Evolutionary conservation across 1,284 basidiomycete species (phyloP), one percentile per base, ranked within the genome.

Genomic region (Chiua sp.): DNA sequence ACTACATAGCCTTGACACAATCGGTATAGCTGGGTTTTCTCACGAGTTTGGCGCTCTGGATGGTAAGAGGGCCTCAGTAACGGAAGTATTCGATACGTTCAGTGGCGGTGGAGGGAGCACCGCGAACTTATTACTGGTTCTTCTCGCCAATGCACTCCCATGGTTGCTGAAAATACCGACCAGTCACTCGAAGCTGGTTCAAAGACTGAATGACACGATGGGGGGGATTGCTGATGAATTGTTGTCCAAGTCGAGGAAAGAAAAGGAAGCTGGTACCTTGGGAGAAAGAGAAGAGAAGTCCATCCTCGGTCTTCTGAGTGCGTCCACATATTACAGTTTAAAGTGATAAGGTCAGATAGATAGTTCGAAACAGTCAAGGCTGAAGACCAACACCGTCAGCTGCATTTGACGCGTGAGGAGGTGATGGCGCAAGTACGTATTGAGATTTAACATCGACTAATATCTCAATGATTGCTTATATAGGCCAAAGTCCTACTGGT

Each of bases 11-110:
- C 77, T 87, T 10, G 86, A 88, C 68, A 81, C 80, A 4, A 78
- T 88, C 56, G 86, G 87, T 3, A 84, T 87, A 52, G 83, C 84
- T 1, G 86, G 85, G 0, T 88, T 88, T 64, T 80, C 81, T 4
- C 83, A 87, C 67, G 79, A 87, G 63, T 87, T 88, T 64, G 78
- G 79, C 6, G 74, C 83, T 1, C 73, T 88, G 23, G 77, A 82
- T 8, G 85, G 83, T 12, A 76, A 82, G 64, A 64, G 69, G 3
- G 75, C 80, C 3, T 60, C 76, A 4, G 79, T 87, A 7, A 76
- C 79, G 0, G 78, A 80, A 6, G 73, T 79, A 1, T 84, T 87
- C 57, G 79, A 85, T 16, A 67, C 77, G 2, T 72, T 84, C 12
- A 39, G 47, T 44, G 42, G 42, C n/a, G 42, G 42, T 44, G 22